A percentile compares a stretch with the other conserved stretches of the same genome.
Conservation (phyloP, 2,329 filamentous ascomycete species). For the Cadophora sp. region DNA sequence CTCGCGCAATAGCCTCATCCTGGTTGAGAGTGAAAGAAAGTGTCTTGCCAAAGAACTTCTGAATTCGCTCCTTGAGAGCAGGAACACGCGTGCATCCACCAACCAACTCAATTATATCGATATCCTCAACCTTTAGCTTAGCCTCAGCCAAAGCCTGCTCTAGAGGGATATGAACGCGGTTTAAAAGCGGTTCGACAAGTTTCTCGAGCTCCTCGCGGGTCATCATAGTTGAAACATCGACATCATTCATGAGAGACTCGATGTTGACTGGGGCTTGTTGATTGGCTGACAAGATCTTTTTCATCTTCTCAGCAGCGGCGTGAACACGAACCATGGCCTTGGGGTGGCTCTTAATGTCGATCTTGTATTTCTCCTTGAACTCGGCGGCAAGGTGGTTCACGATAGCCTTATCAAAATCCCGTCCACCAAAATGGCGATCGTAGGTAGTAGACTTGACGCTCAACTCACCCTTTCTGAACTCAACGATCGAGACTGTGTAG, state of each 20-base stretch:
- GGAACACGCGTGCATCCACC: slow-evolving; percentile 95
- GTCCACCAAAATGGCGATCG: slow-evolving; percentile 96
- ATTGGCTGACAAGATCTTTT: slow-evolving; percentile 98
- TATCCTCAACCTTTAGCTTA: slow-evolving; percentile 88
- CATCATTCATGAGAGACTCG: slow-evolving; percentile 97
- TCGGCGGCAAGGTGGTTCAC: slow-evolving; percentile 94
- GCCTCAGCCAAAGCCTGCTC: slow-evolving; percentile 95
- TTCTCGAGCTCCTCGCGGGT: slow-evolving; percentile 95
- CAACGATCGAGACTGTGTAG: slow-evolving; percentile 92
- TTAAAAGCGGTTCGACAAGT: slow-evolving; percentile 83
- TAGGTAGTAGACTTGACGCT: slow-evolving; percentile 90
- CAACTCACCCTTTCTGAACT: slow-evolving; percentile 97
- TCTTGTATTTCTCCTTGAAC: slow-evolving; percentile 98
- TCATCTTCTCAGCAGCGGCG: slow-evolving; percentile 92
- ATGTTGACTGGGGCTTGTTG: slow-evolving; percentile 92
- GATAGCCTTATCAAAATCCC: slow-evolving; percentile 94
- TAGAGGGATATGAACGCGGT: slow-evolving; percentile 74
- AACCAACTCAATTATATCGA: slow-evolving; percentile 91
- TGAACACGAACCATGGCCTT: slow-evolving; percentile 89
- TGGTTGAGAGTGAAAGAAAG: slow-evolving; percentile 98
- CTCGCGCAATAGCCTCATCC: slow-evolving; percentile 94
- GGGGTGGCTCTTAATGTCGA: slow-evolving; percentile 88
- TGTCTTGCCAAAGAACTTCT: slow-evolving; percentile 88
- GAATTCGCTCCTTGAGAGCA: slow-evolving; percentile 86
- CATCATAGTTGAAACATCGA: slow-evolving; percentile 87